phyloP scores from a whole-genome alignment of 345 rosid genomes.

The Ailanthus altissimus region DNA sequence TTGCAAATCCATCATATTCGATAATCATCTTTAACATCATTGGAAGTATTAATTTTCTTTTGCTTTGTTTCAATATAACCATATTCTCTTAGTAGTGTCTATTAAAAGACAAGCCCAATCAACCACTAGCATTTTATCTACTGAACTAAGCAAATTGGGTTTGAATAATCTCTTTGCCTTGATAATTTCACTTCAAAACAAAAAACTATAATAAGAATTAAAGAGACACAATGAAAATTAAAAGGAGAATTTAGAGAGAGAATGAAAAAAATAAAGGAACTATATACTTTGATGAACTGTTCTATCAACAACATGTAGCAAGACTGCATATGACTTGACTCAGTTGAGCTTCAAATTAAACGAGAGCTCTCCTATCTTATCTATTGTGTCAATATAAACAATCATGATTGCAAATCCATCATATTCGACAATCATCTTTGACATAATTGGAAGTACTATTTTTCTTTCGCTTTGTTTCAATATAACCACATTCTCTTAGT shows the following conservation, averaged over 20 bases:
- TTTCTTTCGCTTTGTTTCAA: not conserved
- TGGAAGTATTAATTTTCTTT: not conserved
- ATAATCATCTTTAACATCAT: not conserved
- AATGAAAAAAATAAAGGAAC: not conserved
- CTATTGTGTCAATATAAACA: conserved; percentile 1
- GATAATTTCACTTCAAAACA: not conserved
- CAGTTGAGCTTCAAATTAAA: not conserved
- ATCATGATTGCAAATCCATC: not conserved
- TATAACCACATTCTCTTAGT: not conserved
- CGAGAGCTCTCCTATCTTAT: not conserved
- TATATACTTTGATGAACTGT: not conserved
- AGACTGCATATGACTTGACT: not conserved
- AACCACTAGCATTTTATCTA: not conserved
- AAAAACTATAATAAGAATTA: not conserved
- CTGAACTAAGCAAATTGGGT: not conserved
- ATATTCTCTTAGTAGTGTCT: not conserved
- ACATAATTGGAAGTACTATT: not conserved
- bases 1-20: not conserved
- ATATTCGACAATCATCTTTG: not conserved
- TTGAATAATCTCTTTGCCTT: not conserved
- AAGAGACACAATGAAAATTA: not conserved
- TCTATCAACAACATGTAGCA: not conserved
- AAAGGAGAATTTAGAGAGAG: not conserved
- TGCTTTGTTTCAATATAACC: not conserved
- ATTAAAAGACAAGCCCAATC: not conserved